Base-by-base conservation (phyloP, 2,329 filamentous ascomycete species). In the Hymenoscyphus repandus region DNA sequence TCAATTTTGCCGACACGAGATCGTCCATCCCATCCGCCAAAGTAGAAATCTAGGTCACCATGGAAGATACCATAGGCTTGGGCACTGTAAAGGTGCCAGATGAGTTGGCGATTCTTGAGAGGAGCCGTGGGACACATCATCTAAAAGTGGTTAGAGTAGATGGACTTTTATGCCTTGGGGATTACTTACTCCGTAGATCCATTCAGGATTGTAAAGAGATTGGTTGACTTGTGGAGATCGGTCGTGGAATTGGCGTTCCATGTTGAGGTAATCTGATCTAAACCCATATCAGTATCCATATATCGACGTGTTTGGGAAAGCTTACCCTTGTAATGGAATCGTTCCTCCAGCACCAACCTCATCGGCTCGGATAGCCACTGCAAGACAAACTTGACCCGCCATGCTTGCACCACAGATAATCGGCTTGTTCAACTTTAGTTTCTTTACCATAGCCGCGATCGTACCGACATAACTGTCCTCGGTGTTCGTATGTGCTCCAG, bases 61-160 rank as follows among this genome's bases (percentile, higher is more conserved):
- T 76, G 74, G 66, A 77, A 76, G 44, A 76, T 73, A 1, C 73
- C 73, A 51, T 76, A 77, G 1, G 74, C 74, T 64, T 76, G 74
- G 0, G 68, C 68, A 5, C 68, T 72, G 59, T 76, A 76, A 10
- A 71, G 51, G 53, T 76, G 74, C 74, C 74, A 77, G 54, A 77
- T 69, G 30, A 77, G 67, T 49, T 73, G 68, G 41, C 48, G 49
- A 45, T 73, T 73, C 56, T 34, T n/a, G 12, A 53, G 47, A 30
- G 52, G 48, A 2, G 44, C 32, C 18, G 32, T 46, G 33, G 44
- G 44, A 20, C 5, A 46, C 49, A 51, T 51, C 48, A 54, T 54
- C 48, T 54, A 6, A n/a, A n/a, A n/a, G n/a, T n/a, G n/a, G n/a
- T n/a, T n/a, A n/a, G n/a, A n/a, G n/a, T n/a, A n/a, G n/a, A n/a